These are phyloP conservation scores for Aspergillus bombycis DNA, from an alignment of 2,329 filamentous ascomycete species.

Conservation along the genomic window DNA sequence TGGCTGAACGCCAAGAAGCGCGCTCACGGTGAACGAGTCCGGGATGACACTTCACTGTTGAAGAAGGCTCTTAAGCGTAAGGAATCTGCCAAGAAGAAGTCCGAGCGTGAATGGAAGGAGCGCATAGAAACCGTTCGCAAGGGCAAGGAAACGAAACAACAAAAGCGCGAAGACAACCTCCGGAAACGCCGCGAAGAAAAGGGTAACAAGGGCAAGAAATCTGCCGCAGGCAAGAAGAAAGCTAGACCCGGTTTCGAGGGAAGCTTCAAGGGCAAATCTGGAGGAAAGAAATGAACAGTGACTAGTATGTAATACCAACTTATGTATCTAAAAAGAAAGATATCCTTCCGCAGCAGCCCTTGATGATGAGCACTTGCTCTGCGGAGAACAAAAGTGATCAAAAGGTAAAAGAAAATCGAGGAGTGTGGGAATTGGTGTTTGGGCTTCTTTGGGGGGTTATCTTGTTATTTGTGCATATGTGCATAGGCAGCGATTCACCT, in stretches of 20 bases:
- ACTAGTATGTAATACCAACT: conserved; percentile 13
- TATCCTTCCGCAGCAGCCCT: background rate
- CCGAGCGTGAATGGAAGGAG: conserved; percentile 83
- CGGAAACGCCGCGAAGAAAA: conserved; percentile 76
- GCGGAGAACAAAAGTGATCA: conserved; percentile 5
- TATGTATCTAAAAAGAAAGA: conserved; percentile 4
- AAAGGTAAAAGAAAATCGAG: conserved; percentile 15
- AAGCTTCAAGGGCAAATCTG: conserved; percentile 63
- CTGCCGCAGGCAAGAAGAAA: conserved; percentile 49
- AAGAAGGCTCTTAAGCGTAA: conserved; percentile 96
- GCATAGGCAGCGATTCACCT: conserved; percentile 32
- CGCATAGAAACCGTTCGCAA: conserved; percentile 72
- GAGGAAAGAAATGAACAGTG: conserved; percentile 42
- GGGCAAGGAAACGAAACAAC: conserved; percentile 76
- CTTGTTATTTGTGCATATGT: conserved; percentile 26
- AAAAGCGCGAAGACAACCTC: conserved; percentile 80
- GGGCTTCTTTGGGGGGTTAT: conserved; percentile 19
- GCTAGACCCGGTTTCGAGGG: conserved; percentile 71
- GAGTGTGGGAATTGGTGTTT: conserved; percentile 23
- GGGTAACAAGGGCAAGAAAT: conserved; percentile 56
- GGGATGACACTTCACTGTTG: conserved; percentile 80
- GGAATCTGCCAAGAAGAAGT: conserved; percentile 87
- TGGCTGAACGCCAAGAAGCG: conserved; percentile 91
- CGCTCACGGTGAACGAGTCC: conserved; percentile 85
- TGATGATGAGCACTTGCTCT: background rate